Conservation (phyloP, 2,329 filamentous ascomycete genomes). For the Sclerotinia borealis region DNA sequence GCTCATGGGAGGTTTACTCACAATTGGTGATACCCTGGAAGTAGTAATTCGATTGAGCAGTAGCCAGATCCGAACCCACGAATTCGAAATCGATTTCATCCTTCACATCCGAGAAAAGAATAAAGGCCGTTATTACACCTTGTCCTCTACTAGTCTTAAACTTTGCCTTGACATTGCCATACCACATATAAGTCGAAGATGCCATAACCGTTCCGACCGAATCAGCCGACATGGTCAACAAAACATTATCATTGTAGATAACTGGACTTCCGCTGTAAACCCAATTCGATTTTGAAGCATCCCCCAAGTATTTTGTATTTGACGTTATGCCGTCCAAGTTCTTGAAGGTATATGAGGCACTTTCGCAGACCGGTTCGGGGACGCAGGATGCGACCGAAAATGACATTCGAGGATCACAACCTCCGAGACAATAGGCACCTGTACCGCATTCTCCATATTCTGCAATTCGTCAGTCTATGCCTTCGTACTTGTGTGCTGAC, state of each 20-base stretch:
- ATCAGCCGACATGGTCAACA: conserved; percentile 83
- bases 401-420: conserved; percentile 85
- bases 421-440: conserved; percentile 91
- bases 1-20: conserved; percentile 41
- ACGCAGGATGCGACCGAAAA: conserved; percentile 78
- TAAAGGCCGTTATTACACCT: conserved; percentile 96
- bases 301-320: conserved; percentile 80
- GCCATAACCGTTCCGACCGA: conserved; percentile 85
- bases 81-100: conserved; percentile 99
- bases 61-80: conserved; percentile 70
- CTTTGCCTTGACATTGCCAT: conserved; percentile 81
- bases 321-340: conserved; percentile 62
- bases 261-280: conserved; percentile 75
- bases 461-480: conserved; percentile 34
- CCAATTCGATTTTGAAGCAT: conserved; percentile 77
- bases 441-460: conserved; percentile 91
- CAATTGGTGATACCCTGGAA: conserved; percentile 90
- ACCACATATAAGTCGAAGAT: conserved; percentile 88
- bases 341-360: conserved; percentile 66
- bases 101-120: conserved; percentile 90
- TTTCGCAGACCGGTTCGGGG: conserved; percentile 75
- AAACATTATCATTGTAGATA: conserved; percentile 58
- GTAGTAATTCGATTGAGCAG: conserved; percentile 93
- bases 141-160: conserved; percentile 77
- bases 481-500: conserved; percentile 12